Evolutionary conservation across 345 rosid genomes (phyloP).

Genomic region (Boechera retrofracta): DNA sequence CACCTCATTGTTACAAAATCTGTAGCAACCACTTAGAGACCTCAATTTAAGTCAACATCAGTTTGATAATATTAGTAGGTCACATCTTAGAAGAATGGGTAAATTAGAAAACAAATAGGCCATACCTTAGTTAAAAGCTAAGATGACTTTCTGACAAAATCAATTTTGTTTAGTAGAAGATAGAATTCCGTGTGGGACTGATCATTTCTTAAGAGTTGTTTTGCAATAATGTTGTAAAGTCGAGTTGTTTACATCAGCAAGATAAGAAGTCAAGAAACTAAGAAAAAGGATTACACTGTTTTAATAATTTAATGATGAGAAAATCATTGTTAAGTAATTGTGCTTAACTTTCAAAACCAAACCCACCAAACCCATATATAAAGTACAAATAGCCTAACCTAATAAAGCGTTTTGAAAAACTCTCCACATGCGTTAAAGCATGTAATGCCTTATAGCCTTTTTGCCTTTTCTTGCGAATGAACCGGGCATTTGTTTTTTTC

Average conservation of each 20-base stretch:
- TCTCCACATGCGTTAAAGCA: constrained; percentile 73
- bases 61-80: background rate
- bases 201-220: constrained; percentile 30
- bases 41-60: background rate
- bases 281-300: constrained; percentile 5
- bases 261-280: constrained; percentile 28
- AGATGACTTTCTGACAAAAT: constrained; percentile 34
- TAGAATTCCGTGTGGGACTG: constrained; percentile 67
- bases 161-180: constrained; percentile 35
- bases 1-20: background rate
- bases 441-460: constrained; percentile 32
- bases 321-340: constrained; percentile 40
- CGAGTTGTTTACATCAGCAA: constrained; percentile 31
- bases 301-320: constrained; percentile 35
- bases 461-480: constrained; percentile 28
- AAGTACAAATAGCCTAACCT: constrained; percentile 50
- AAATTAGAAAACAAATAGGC: constrained; percentile 17
- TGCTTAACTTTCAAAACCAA: constrained; percentile 54
- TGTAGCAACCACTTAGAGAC: constrained; percentile 1
- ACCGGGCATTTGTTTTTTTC: background rate
- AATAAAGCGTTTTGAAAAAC: constrained; percentile 57
- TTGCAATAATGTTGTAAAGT: constrained; percentile 32
- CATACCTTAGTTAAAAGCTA: constrained; percentile 12
- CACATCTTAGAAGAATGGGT: background rate
- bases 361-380: constrained; percentile 53